Evolutionary conservation across 2,329 filamentous ascomycete genomes (phyloP), one percentile per base, ranked within the genome.

Genomic region (Diaporthe australafricana): DNA sequence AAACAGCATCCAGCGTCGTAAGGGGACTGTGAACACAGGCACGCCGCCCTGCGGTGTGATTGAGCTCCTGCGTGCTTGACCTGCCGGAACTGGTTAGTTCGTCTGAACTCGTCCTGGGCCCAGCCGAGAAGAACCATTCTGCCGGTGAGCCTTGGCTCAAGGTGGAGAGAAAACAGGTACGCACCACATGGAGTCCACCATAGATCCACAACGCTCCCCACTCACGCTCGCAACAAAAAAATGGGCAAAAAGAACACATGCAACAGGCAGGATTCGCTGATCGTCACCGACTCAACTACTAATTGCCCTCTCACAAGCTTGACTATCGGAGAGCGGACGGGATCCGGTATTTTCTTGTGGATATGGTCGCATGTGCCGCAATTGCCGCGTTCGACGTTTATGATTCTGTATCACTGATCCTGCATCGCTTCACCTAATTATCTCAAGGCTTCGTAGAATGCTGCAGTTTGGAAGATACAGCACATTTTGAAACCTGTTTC

Each of bases 21-120:
- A n/a, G n/a, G n/a, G n/a, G n/a, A n/a, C n/a, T n/a, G n/a, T 35
- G 12, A 17, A 32, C 35, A 57, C 57, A 62, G 12, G 27, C n/a
- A n/a, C n/a, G n/a, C n/a, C 27, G 57, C 40, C 55, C 57, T 63
- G 57, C 57, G 20, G 57, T 25, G 60, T 48, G 60, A 63, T 30
- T 48, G 57, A 38, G 60, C 60, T 63, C 30, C 25, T 48, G 57
- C 27, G 42, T 25, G 35, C 22, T 17, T 47, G n/a, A 63, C 27
- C 60, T 63, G 42, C 60, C 42, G 11, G 12, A 48, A 48, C n/a
- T 7, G 42, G 60, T 30, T 63, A 63, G 56, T 25, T 48, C 27
- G 27, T 48, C 60, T 63, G 27, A 63, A 25, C 12, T 63, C 22
- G 42, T 20, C 20, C 27, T 25, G 20, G 30, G 5, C n/a, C 42